phyloP scores from a whole-genome alignment of 192 early-diverging fungal genomes.

The Spinellus fusiger region DNA sequence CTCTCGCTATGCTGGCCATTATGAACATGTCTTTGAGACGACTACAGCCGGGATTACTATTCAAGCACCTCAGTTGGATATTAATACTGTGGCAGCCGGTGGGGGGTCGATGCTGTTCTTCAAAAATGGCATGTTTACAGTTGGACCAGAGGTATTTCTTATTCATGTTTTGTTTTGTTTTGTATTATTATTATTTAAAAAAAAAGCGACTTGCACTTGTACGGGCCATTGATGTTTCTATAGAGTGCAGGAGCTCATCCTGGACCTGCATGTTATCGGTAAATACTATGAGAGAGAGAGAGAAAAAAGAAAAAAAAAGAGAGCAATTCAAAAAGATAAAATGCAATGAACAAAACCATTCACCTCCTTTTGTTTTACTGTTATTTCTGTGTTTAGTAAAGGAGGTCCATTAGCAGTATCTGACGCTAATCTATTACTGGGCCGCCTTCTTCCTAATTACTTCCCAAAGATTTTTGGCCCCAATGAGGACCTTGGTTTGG shows the following conservation, averaged over 20 bases:
- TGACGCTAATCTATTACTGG: conserved; percentile 90
- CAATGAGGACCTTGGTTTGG: conserved; percentile 75
- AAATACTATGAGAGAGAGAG: too few relatives aligned
- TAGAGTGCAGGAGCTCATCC: conserved; percentile 90
- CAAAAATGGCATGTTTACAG: conserved; percentile 88
- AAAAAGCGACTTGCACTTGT: background rate
- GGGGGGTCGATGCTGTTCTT: conserved; percentile 92
- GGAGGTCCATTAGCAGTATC: conserved; percentile 91
- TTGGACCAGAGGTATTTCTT: conserved; percentile 69
- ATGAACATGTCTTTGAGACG: conserved; percentile 93
- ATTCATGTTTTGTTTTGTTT: background rate
- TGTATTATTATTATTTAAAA: background rate
- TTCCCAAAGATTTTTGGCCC: conserved; percentile 96
- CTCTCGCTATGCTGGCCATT: conserved; percentile 80
- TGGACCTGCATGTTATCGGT: conserved; percentile 92
- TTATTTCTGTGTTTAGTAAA: conserved; percentile 49
- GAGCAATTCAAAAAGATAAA: too few relatives aligned
- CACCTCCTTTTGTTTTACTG: background rate
- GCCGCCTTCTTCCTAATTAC: conserved; percentile 74
- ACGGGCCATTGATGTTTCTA: background rate
- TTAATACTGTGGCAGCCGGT: conserved; percentile 95
- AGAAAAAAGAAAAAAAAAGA: too few relatives aligned
- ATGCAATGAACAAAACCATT: background rate
- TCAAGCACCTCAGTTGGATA: conserved; percentile 94
- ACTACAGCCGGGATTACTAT: conserved; percentile 89